These are phyloP conservation scores for Trypanosoma mega DNA, from an alignment of 208 protist species.

Conservation along the genomic window DNA sequence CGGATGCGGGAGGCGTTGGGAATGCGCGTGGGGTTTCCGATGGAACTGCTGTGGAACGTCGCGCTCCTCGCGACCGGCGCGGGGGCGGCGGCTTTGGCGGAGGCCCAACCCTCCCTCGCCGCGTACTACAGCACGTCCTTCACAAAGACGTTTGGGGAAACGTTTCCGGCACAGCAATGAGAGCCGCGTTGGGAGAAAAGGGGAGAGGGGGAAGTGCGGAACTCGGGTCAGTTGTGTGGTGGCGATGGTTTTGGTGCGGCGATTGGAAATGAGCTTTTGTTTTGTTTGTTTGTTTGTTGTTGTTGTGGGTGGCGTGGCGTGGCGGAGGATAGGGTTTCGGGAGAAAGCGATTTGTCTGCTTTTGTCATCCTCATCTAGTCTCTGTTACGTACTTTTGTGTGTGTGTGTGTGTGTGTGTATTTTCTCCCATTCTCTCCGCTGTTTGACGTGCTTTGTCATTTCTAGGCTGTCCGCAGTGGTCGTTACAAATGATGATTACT, in stretches of 20 bases:
- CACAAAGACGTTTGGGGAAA: constrained; percentile 17
- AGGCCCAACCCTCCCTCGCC: constrained; percentile 13
- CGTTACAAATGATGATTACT: neutral
- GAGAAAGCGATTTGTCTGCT: no score
- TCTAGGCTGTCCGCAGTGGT: no score
- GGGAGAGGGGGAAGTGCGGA: neutral
- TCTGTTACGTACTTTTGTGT: no score
- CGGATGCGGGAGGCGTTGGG: constrained; percentile 42
- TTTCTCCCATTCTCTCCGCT: no score
- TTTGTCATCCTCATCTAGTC: no score
- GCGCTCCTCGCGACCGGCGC: constrained; percentile 53
- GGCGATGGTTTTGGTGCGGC: neutral
- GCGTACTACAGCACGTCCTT: constrained; percentile 28
- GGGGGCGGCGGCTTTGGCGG: constrained; percentile 30
- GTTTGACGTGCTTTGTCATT: no score
- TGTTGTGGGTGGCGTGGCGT: no score
- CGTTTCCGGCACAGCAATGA: neutral
- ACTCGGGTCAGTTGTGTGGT: neutral
- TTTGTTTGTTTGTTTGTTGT: no score
- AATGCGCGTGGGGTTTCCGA: constrained; percentile 43
- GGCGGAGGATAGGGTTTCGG: no score
- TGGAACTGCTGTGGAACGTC: constrained; percentile 77
- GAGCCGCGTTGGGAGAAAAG: neutral
- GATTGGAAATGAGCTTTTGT: neutral
- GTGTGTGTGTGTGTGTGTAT: no score